Base-by-base conservation (phyloP, 2,329 filamentous ascomycete genomes). In the Penicillium sp. region DNA sequence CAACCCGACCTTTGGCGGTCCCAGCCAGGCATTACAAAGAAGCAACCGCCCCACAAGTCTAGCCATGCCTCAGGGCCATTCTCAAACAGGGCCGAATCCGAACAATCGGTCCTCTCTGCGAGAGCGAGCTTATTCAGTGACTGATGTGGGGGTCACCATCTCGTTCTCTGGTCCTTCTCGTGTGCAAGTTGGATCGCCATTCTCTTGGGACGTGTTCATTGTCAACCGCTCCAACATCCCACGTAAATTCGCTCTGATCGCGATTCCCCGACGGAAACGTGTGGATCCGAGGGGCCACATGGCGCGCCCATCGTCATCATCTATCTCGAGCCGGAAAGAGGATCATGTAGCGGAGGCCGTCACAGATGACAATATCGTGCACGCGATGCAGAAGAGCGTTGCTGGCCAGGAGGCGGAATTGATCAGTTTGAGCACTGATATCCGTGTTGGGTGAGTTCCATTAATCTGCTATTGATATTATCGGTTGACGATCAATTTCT, bases 141-240 rank as follows among this genome's bases (percentile, higher is more conserved):
- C 78, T 13, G 76, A 80, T 50, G 65, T 81, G 53, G 83, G 81
- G 9, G 75, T 88, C 22, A 84, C 81, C 0, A 79, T 89, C 45
- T 86, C 84, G 1, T 83, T 89, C 65, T 82, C 82, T 5, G 83
- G 84, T 0, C 84, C 85, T 4, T 71, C 76, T 5, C 76, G 72
- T 17, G 82, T 84, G 12, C 71, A 76, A 9, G 81, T 85, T n/a
- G 83, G 83, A 13, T 76, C 82, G 40, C 76, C 81, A 3, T 87
- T 89, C 69, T 77, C 78, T 9, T 86, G 86, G 81, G 77, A 80
- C 42, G 77, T 88, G 4, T 86, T 88, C 62, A 83, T 88, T 42
- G 82, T 87, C 58, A 89, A 89, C 66, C 82, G 83, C 13, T 87
- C 85, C 15, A 73, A 77, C n/a, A 80, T 81, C 53, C 69, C 78